Base-by-base conservation (phyloP, 2,329 filamentous ascomycete genomes). In the Whalleya microplaca region DNA sequence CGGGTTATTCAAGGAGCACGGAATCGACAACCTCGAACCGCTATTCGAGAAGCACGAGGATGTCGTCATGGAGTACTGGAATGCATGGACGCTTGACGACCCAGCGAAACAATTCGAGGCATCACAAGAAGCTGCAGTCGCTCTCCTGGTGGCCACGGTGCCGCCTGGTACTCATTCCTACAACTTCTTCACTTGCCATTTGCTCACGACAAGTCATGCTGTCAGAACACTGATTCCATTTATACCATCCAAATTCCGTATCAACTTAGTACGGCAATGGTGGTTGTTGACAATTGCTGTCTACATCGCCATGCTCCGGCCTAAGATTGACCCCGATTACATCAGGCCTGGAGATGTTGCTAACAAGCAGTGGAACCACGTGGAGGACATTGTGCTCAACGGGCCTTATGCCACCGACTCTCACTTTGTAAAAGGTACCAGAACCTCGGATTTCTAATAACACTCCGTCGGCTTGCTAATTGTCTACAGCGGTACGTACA, bases 381-480 rank as follows among this genome's bases (percentile, higher is more conserved):
- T 94, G 4, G 82, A 87, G 50, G 77, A 89, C 50, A 83, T 86
- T 73, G 91, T 90, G 2, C 69, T 96, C 18, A 85, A 84, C 51
- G 88, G 88, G 9, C 72, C 82, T 49, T 86, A 86, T 75, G 79
- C 84, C 9, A 85, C 82, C 1, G 92, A 98, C 75, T 83, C 90
- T 18, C 90, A 96, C 74, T 97, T 87, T 69, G 87, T 98, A 29
- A 96, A 97, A 76, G 86, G 89, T 86, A 75, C n/a, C n/a, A n/a
- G 71, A 78, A 63, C 23, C 48, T 7, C 18, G 44, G 27, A 10
- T 18, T 18, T 21, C 4, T 4, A 37, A n/a, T 41, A 18, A 21
- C 42, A 45, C 10, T 27, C 29, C 3, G n/a, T 41, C 51, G 2
- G 50, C 49, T 20, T 49, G 47, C 62, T 66, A 53, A 69, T 43